A percentile compares a stretch with the other conserved stretches of the same genome.
Evolutionary conservation across 2,329 filamentous ascomycete genomes (phyloP).

Genomic region (Lasiodiplodia gonubiensis): DNA sequence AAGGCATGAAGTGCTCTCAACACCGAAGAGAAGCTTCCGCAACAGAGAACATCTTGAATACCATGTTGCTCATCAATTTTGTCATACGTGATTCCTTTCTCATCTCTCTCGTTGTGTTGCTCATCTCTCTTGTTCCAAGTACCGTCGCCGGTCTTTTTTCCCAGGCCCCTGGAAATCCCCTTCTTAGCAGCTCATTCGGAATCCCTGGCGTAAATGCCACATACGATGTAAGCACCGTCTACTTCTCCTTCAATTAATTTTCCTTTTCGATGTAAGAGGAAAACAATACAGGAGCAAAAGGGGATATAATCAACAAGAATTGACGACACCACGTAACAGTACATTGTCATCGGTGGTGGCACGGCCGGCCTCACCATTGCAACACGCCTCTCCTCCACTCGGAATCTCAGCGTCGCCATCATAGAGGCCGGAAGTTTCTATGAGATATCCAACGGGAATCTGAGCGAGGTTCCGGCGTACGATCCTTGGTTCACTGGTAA

Average conservation of each 20-base stretch:
- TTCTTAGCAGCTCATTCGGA: slow-evolving; percentile 29
- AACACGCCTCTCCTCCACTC: slow-evolving; percentile 37
- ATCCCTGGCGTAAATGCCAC: slow-evolving; percentile 34
- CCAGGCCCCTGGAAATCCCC: background rate
- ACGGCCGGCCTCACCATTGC: slow-evolving; percentile 38
- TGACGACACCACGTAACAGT: slow-evolving; percentile 4
- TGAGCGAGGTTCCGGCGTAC: slow-evolving; percentile 34
- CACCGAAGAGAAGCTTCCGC: no score
- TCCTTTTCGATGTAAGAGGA: background rate
- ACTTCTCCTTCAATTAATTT: no score
- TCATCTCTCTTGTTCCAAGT: background rate
- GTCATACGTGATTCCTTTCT: no score
- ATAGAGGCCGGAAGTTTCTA: slow-evolving; percentile 39
- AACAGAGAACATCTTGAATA: no score
- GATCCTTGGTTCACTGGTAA: slow-evolving; percentile 19
- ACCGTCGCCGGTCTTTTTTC: background rate
- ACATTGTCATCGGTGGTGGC: slow-evolving; percentile 38
- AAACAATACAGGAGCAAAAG: background rate
- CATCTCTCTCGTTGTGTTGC: background rate
- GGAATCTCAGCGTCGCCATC: slow-evolving; percentile 36
- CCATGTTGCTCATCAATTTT: no score
- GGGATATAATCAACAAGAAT: background rate
- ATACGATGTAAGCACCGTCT: slow-evolving; percentile 33
- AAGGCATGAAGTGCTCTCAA: no score
- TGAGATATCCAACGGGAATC: slow-evolving; percentile 39